Conservation (phyloP, 2,329 filamentous ascomycete species). For the Diaporthe sp. region DNA sequence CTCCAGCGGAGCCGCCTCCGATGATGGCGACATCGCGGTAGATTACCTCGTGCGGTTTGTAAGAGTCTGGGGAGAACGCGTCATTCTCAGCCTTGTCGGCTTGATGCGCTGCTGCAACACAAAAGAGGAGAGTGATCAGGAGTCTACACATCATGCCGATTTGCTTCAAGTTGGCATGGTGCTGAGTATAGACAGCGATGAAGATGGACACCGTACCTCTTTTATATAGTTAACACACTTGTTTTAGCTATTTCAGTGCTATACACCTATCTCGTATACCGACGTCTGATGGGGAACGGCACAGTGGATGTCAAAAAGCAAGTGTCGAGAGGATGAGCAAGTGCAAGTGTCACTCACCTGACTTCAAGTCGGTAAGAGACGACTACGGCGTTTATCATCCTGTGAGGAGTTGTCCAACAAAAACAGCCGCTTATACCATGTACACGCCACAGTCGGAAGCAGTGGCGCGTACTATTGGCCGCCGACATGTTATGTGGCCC, state of each 20-base stretch:
- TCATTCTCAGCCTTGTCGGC: not conserved
- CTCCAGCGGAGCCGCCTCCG: not conserved
- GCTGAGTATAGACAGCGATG: too few species aligned
- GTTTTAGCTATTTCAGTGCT: not conserved
- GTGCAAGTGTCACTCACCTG: not conserved
- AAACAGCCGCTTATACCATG: not conserved
- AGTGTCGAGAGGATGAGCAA: not conserved
- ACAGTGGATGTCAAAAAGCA: not conserved
- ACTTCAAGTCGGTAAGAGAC: not conserved
- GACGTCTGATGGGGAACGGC: not conserved
- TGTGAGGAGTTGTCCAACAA: not conserved
- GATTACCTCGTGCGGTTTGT: not conserved
- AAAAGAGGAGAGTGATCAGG: not conserved
- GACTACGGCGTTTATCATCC: not conserved
- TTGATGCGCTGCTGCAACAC: not conserved
- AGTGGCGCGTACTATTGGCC: not conserved
- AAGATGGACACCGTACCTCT: not conserved
- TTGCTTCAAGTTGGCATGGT: not conserved
- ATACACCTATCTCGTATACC: not conserved
- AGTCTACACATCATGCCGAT: not conserved
- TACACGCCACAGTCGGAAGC: not conserved
- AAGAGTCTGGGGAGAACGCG: not conserved
- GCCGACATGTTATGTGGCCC: not conserved
- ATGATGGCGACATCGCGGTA: conserved; percentile 6
- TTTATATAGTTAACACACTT: not conserved